A percentile compares a stretch with the other conserved stretches of the same genome.
phyloP scores from a whole-genome alignment of 768 basidiomycete species.

The Auriscalpium orientale region DNA sequence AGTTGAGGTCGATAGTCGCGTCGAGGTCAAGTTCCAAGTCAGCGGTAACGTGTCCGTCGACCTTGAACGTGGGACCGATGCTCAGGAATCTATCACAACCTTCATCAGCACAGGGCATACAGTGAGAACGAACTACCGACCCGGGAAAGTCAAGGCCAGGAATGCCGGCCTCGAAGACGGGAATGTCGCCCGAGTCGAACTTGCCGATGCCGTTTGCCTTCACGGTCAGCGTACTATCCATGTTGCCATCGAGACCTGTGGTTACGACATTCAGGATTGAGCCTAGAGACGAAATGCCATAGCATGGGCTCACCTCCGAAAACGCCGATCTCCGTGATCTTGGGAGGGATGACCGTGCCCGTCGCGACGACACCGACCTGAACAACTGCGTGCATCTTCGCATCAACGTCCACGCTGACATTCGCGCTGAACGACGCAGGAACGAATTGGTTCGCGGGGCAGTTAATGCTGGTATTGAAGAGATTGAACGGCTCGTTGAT shows the following conservation, averaged over 20 bases:
- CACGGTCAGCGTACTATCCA: neutral
- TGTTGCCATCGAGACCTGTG: neutral
- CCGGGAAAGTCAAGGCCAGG: constrained; percentile 33
- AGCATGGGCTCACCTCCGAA: constrained; percentile 1
- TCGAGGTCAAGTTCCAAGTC: constrained; percentile 31
- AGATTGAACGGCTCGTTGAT: neutral
- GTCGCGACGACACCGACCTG: constrained; percentile 1
- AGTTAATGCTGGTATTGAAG: neutral
- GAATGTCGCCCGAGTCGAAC: neutral
- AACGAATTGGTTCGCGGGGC: neutral
- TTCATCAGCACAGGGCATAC: constrained; percentile 34
- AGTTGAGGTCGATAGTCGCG: constrained; percentile 35
- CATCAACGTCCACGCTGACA: neutral
- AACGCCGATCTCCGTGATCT: constrained; percentile 1
- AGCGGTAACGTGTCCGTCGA: constrained; percentile 26
- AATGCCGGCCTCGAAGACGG: constrained; percentile 27
- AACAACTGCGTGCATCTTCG: neutral
- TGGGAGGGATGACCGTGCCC: constrained; percentile 3
- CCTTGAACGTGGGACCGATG: constrained; percentile 40
- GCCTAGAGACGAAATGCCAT: neutral
- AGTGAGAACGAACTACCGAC: constrained; percentile 12
- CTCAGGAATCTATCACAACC: constrained; percentile 34
- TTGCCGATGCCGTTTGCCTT: neutral
- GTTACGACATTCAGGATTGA: neutral
- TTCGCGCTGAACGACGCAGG: neutral